Base-by-base conservation (phyloP, 768 basidiomycete species). In the Rickenella mellea region DNA sequence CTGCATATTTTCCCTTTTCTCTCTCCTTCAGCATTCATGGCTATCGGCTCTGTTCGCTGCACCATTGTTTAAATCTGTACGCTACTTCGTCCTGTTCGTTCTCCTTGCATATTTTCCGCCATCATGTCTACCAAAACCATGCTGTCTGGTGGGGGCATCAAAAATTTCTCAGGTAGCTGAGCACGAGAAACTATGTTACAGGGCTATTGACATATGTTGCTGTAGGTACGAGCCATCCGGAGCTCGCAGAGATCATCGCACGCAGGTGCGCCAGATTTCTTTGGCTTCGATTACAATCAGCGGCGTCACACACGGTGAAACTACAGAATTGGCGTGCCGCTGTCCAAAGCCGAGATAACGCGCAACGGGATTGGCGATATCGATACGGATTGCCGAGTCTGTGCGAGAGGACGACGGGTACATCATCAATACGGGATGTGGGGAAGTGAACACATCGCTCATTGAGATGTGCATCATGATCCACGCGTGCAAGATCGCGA, bases 401-500 rank as follows among this genome's bases (percentile, higher is more conserved):
- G 94, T 99, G 27, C 87, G 96, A 47, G 93, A 98, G 65, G 88
- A 91, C 61, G 96, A 98, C 60, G 94, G 97, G 39, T 99, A 98
- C 66, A 97, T 99, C 62, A 83, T 99, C 69, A 96, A 92, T 65
- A 89, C 90, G 28, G 85, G 89, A 11, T 82, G 83, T 53, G 80
- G 83, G 19, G 69, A 80, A 43, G 78, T 97, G 53, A 97, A 97
- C 58, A 92, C 89, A 21, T 74, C 93, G 29, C 77, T 99, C 49
- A 98, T 99, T 91, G 96, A 98, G 62, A 76, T 92, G 35, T 90
- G 93, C 60, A 98, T 98, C 56, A 94, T 99, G 90, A 91, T 97
- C 55, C 93, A 97, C 59, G 93, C 96, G 8, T 96, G 94, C 79
- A 94, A 93, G 68, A 98, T 97, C 55, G 94, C 96, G n/a, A 94